Evolutionary conservation across 2,329 filamentous ascomycete genomes (phyloP), one percentile per base, ranked within the genome.

Genomic region (Cladosporium austrohemisphaericum): DNA sequence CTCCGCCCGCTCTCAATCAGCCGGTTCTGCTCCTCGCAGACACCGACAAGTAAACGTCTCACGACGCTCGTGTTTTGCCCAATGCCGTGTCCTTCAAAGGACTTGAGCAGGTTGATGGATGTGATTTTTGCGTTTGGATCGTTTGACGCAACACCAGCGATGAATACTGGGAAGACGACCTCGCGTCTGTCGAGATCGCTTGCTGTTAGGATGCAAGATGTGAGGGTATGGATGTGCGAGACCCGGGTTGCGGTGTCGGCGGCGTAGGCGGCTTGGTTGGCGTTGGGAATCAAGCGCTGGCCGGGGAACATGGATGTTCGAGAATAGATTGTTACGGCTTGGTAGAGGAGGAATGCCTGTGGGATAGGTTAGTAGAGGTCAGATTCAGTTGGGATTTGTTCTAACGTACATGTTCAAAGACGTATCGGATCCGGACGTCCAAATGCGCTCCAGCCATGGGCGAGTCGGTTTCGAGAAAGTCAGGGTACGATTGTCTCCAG

Each of bases 121-220:
- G 69, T 65, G 46, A 66, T 65, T 57, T 79, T 76, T 16, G 72
- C 66, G 4, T 64, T 65, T 7, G 63, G 63, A 19, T 71, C 66
- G 0, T 59, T 63, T 2, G 68, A 64, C 9, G 71, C 71, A 14
- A 73, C 68, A 3, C 77, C 78, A 0, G 76, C 75, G 51, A 81
- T 70, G 57, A 81, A 80, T 0, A 79, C 55, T 0, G 78, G 76
- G 52, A 80, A 79, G 2, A 77, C 67, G 4, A 76, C 59, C 49
- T 74, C 75, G 18, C 73, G 68, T 13, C 69, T 67, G 36, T 74
- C 68, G 11, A 68, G 65, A 9, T 68, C 67, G 25, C 33, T 18
- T 2, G 62, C 60, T 14, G 65, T 63, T 4, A 73, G 58, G 1
- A 74, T 69, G 8, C 65, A 62, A 23, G 68, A 64, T 5, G 71